Conservation (phyloP, 2,329 filamentous ascomycete genomes). For the Colletotrichum salicis region DNA sequence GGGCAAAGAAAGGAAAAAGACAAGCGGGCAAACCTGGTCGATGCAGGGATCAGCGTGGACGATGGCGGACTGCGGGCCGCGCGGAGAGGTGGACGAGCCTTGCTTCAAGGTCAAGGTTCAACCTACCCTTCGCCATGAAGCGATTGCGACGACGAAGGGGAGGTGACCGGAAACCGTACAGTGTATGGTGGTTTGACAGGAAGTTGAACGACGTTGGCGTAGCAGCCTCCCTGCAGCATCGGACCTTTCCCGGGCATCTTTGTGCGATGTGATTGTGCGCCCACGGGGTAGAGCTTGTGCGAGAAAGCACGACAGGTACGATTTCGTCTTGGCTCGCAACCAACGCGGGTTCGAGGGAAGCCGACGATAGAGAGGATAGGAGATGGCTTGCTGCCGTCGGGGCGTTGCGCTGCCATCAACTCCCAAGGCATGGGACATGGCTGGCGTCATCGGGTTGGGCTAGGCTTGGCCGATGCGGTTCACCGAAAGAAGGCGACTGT, state of each 20-base stretch:
- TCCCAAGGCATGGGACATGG: background rate
- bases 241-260: constrained; percentile 35
- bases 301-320: constrained; percentile 23
- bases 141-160: constrained; percentile 1
- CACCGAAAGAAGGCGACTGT: constrained; percentile 22
- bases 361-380: background rate
- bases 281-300: constrained; percentile 18
- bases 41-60: constrained; percentile 12
- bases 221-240: constrained; percentile 33
- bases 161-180: background rate
- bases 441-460: background rate
- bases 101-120: background rate
- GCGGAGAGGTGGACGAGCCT: background rate
- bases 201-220: constrained; percentile 23
- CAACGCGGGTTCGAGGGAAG: background rate
- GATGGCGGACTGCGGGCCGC: constrained; percentile 14
- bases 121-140: background rate
- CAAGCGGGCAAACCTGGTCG: constrained; percentile 10
- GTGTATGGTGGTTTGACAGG: constrained; percentile 2
- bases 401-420: background rate
- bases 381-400: background rate
- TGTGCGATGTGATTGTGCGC: constrained; percentile 28
- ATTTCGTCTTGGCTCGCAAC: constrained; percentile 24
- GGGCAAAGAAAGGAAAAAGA: constrained; percentile 16
- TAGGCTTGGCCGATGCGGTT: background rate